Percentiles rank a stretch among this genome's conserved stretches.
phyloP scores from a whole-genome alignment of 257 asterid species.

The Nemophila menziesii region DNA sequence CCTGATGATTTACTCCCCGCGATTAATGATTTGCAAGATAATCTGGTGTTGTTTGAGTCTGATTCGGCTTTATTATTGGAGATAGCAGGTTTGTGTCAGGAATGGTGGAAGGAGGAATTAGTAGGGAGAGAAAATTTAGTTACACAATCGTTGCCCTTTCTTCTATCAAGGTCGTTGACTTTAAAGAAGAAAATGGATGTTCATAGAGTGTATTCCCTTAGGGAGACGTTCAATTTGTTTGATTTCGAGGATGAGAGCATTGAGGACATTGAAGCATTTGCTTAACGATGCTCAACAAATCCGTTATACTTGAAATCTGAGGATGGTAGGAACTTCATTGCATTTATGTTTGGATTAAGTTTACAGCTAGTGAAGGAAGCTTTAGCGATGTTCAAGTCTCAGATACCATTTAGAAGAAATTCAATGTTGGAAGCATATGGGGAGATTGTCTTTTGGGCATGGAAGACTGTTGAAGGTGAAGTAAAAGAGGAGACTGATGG shows the following conservation, averaged over 20 bases:
- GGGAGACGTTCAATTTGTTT: constrained; percentile 69
- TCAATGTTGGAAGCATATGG: constrained; percentile 82
- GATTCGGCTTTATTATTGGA: constrained; percentile 51
- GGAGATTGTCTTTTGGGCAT: constrained; percentile 71
- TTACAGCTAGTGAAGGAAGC: constrained; percentile 69
- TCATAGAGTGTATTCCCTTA: constrained; percentile 56
- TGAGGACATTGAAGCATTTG: constrained; percentile 80
- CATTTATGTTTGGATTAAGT: constrained; percentile 62
- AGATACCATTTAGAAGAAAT: constrained; percentile 78
- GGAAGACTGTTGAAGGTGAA: constrained; percentile 59
- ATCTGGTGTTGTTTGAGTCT: constrained; percentile 57
- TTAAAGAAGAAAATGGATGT: constrained; percentile 79
- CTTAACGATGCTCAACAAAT: constrained; percentile 66
- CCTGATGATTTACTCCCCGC: constrained; percentile 52
- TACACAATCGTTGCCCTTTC: constrained; percentile 72
- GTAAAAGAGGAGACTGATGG: constrained; percentile 63
- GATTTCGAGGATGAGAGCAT: constrained; percentile 97
- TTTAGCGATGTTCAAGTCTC: constrained; percentile 82
- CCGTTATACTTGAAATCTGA: constrained; percentile 83
- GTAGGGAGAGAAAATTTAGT: constrained; percentile 64
- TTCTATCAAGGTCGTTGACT: constrained; percentile 72
- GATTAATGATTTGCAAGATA: constrained; percentile 59
- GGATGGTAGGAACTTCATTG: constrained; percentile 73
- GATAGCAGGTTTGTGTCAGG: constrained; percentile 72
- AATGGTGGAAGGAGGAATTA: constrained; percentile 84